phyloP scores from a whole-genome alignment of 2,329 filamentous ascomycete genomes.

The Colletotrichum liriopes region DNA sequence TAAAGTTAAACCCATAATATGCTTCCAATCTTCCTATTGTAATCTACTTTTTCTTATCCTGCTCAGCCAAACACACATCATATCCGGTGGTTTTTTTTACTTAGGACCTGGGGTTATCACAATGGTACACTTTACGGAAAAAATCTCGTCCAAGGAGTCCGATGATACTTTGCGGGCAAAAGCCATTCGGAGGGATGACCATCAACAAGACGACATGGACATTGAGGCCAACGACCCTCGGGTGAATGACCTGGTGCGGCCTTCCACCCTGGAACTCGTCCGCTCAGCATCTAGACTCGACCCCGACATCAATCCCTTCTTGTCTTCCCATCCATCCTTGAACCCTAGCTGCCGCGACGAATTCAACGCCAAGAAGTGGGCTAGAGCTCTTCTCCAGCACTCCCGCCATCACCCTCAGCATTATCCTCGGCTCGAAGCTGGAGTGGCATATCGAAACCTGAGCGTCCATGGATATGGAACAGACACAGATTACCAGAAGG shows the following conservation, averaged over 20 bases:
- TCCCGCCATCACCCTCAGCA: constrained; percentile 53
- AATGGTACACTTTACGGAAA: no score
- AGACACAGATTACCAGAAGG: constrained; percentile 54
- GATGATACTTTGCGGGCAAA: constrained; percentile 13
- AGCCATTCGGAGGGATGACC: not conserved
- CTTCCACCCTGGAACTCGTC: constrained; percentile 43
- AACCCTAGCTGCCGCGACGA: constrained; percentile 60
- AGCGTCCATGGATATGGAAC: constrained; percentile 56
- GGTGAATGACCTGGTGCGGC: constrained; percentile 29
- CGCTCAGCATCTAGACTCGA: constrained; percentile 35
- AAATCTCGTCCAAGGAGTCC: not conserved
- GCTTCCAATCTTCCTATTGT: no score
- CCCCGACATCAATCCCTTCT: constrained; percentile 46
- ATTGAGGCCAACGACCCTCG: constrained; percentile 2
- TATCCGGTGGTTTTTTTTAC: no score
- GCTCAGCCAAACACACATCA: no score
- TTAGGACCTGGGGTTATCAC: no score
- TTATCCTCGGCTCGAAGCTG: constrained; percentile 55
- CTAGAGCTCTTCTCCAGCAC: constrained; percentile 61
- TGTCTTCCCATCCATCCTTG: constrained; percentile 51
- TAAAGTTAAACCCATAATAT: no score
- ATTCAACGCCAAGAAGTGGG: constrained; percentile 63
- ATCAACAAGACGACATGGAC: constrained; percentile 2
- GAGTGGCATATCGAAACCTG: constrained; percentile 57
- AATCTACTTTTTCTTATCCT: no score